Conservation (phyloP, 2,329 filamentous ascomycete species). For the Aspergillus fumigatus region DNA sequence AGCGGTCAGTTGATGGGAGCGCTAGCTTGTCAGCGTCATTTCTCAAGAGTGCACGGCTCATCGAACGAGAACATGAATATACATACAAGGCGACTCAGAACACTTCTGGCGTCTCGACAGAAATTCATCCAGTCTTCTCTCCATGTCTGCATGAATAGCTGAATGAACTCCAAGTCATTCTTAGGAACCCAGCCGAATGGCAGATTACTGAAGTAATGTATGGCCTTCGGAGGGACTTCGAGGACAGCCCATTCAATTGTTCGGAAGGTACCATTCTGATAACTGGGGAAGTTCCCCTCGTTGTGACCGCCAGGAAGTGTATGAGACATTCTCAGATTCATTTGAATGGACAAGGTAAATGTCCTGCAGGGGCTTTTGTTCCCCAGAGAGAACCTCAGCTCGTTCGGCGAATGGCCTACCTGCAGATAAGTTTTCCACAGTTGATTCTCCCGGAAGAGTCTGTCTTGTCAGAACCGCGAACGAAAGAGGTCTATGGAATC, state of each 20-base stretch:
- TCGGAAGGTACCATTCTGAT: slow-evolving; percentile 2
- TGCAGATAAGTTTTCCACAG: slow-evolving; percentile 9
- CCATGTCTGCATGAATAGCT: slow-evolving; percentile 12
- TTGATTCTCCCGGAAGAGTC: slow-evolving; percentile 12
- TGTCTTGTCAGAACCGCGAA: not conserved
- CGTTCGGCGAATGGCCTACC: slow-evolving; percentile 7
- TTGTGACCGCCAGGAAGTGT: not conserved
- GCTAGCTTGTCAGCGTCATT: slow-evolving; percentile 1
- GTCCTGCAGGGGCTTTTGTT: slow-evolving; percentile 12
- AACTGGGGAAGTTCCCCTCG: not conserved
- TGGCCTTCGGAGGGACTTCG: slow-evolving; percentile 10
- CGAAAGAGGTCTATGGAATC: not conserved
- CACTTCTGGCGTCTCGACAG: slow-evolving; percentile 9
- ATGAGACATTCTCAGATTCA: slow-evolving; percentile 2
- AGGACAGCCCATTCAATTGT: slow-evolving; percentile 11
- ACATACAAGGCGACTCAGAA: slow-evolving; percentile 10
- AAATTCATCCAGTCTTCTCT: slow-evolving; percentile 11
- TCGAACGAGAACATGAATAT: not conserved
- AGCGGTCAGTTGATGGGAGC: slow-evolving; percentile 11
- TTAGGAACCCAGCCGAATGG: slow-evolving; percentile 12
- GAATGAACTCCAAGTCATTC: slow-evolving; percentile 11
- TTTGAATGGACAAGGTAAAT: slow-evolving; percentile 10
- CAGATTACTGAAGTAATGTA: slow-evolving; percentile 13
- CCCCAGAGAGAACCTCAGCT: slow-evolving; percentile 9
- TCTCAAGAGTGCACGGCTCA: not conserved